Percentiles rank a stretch among this genome's conserved stretches.
phyloP scores from a whole-genome alignment of 108 stramenopile species.

The Nitzschia putrida region DNA sequence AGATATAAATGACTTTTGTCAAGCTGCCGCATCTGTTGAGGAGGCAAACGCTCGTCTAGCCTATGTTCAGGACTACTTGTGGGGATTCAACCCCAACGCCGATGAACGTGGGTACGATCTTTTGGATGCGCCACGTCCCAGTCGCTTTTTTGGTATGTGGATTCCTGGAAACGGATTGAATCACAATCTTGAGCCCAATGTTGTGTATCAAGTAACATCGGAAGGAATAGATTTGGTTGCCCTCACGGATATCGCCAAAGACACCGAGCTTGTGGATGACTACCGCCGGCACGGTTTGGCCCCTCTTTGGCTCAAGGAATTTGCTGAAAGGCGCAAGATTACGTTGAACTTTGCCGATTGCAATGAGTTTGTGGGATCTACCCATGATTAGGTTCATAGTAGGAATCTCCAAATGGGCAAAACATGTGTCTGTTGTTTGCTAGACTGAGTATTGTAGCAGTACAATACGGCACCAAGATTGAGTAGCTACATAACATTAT shows the following conservation, averaged over 20 bases:
- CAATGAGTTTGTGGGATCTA: conserved; percentile 36
- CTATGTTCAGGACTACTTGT: conserved; percentile 50
- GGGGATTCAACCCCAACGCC: conserved; percentile 42
- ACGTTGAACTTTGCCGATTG: conserved; percentile 49
- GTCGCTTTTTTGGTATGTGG: conserved; percentile 54
- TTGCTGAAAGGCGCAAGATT: conserved; percentile 26
- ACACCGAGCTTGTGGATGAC: conserved; percentile 45
- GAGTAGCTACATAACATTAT: too few species aligned
- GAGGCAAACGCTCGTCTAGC: conserved; percentile 8
- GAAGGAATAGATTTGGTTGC: conserved; percentile 42
- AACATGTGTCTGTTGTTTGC: too few species aligned
- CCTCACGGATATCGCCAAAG: conserved; percentile 26
- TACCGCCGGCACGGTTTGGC: conserved; percentile 41
- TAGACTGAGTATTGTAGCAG: too few species aligned
- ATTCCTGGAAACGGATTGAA: conserved; percentile 51
- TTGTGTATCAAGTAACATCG: conserved; percentile 33
- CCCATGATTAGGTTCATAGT: too few species aligned
- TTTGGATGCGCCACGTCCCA: neutral
- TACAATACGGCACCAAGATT: too few species aligned
- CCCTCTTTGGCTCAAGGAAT: conserved; percentile 39
- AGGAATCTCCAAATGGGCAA: too few species aligned
- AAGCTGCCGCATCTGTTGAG: neutral
- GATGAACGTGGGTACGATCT: conserved; percentile 38
- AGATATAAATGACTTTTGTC: conserved; percentile 46
- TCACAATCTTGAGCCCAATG: conserved; percentile 41